Evolutionary conservation across 495 filamentous ascomycete species (phyloP).

Genomic region (Amphirosellinia nigrospora): DNA sequence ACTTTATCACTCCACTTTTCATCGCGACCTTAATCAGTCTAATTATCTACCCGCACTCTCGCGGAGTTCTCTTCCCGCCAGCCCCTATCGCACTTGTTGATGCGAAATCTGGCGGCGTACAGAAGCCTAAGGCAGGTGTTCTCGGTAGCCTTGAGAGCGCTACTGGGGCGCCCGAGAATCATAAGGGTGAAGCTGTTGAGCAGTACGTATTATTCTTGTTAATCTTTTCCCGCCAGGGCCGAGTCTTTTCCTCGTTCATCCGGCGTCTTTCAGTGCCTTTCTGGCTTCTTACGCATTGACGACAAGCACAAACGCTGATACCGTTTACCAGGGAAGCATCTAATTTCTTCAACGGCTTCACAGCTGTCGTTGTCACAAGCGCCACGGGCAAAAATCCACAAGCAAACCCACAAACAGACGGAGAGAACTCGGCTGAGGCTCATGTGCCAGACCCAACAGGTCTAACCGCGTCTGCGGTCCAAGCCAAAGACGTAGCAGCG

Average conservation of each 20-base stretch:
- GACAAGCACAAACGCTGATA: not conserved
- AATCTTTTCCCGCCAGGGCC: too few species aligned
- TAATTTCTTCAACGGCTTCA: slow-evolving; percentile 79
- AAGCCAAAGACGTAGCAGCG: slow-evolving; percentile 62
- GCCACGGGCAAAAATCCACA: slow-evolving; percentile 75
- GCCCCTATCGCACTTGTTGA: slow-evolving; percentile 71
- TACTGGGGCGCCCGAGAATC: slow-evolving; percentile 82
- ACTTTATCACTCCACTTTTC: slow-evolving; percentile 72
- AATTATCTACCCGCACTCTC: slow-evolving; percentile 68
- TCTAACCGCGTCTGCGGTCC: slow-evolving; percentile 58
- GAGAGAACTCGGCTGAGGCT: slow-evolving; percentile 51
- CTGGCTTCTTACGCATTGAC: not conserved
- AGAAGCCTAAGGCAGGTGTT: slow-evolving; percentile 72
- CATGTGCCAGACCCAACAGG: slow-evolving; percentile 66
- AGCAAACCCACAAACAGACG: slow-evolving; percentile 50
- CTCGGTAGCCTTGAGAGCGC: slow-evolving; percentile 78
- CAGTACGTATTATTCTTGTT: slow-evolving; percentile 40
- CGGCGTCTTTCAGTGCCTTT: not conserved
- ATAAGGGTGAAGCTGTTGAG: slow-evolving; percentile 87
- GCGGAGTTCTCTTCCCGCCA: slow-evolving; percentile 74
- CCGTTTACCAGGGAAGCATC: slow-evolving; percentile 63
- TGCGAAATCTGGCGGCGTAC: slow-evolving; percentile 65
- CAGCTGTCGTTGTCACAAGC: slow-evolving; percentile 74
- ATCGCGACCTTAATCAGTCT: slow-evolving; percentile 64
- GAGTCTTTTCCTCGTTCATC: not conserved